These are phyloP conservation scores for Hymenochaete sp. DNA, from an alignment of 1,284 basidiomycete species.

Conservation along the genomic window DNA sequence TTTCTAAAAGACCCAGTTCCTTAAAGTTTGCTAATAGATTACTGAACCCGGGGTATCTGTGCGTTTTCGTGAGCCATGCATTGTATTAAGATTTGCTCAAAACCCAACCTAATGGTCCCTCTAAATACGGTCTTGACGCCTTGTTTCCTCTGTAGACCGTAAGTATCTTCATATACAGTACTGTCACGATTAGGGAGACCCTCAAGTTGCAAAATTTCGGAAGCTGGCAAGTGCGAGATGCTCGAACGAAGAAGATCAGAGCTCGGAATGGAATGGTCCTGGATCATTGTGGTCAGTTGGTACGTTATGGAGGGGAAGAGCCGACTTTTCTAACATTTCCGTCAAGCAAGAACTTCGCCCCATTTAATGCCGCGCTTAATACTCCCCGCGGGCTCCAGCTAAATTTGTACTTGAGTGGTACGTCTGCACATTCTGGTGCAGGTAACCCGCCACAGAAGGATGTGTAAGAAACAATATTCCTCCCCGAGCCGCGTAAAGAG, in stretches of 20 bases:
- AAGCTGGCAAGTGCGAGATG: conserved; percentile 62
- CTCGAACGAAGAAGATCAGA: conserved; percentile 45
- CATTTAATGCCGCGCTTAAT: conserved; percentile 73
- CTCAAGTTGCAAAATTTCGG: conserved; percentile 66
- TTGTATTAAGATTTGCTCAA: background rate
- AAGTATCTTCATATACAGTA: conserved; percentile 66
- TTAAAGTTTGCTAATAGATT: conserved; percentile 70
- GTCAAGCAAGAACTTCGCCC: conserved; percentile 62
- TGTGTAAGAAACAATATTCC: conserved; percentile 69
- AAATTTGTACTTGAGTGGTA: conserved; percentile 86
- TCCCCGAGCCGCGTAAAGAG: conserved; percentile 47
- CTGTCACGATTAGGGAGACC: conserved; percentile 89
- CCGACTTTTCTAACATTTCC: conserved; percentile 35
- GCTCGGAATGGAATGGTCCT: conserved; percentile 35
- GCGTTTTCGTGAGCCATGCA: background rate
- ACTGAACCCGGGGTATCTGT: conserved; percentile 82
- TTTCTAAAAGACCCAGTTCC: conserved; percentile 62
- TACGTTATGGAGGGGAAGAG: conserved; percentile 6
- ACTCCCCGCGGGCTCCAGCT: conserved; percentile 92
- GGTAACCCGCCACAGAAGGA: conserved; percentile 95
- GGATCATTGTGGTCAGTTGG: background rate
- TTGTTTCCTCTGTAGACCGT: conserved; percentile 48
- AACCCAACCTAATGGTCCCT: conserved; percentile 70
- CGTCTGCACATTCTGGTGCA: conserved; percentile 59
- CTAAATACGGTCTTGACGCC: conserved; percentile 65